Base-by-base conservation (phyloP, 805 yeast genomes). In the Saccharomycodes ludwigii region DNA sequence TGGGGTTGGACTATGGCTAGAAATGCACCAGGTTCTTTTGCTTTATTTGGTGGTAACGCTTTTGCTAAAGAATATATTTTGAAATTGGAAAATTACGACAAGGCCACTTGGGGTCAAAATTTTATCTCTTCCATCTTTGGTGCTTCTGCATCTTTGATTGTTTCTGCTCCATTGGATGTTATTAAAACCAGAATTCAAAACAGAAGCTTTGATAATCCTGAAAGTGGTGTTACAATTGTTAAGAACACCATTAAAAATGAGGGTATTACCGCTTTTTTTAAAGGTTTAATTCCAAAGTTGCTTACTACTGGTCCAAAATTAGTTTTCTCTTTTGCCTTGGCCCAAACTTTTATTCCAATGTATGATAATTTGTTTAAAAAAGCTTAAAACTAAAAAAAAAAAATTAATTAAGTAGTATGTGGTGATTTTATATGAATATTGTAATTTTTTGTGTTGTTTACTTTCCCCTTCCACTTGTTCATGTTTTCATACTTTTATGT, bases 1-100 rank as follows among this genome's bases (percentile, higher is more conserved):
- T 86, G 96, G 94, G 97, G 96, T 37, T 91, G 99, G 99, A 91
- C 99, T 38, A 94, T 94, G 46, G 99, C 99, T 27, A 79, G 99
- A 72, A 91, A 91, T 56, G 96, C 97, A 2, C 99, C 99, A 23
- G 99, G 99, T 38, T 84, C 95, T 2, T 91, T 91, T 53, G 95
- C 97, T 12, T 66, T 91, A 36, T 91, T 91, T 46, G 99, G 99
- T 46, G 99, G 97, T 62, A 85, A 88, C 53, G 95, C 99, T 11
- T 91, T 91, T 55, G 97, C 98, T 39, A 91, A 91, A 64, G 99
- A 91, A 63, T 91, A 83, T 63, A 72, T 91, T 38, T 74, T 84
- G 47, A 86, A 86, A 11, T 68, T 91, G 48, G 52, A 66, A 44
- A 98, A 91, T 62, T 85, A 91, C 65, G 68, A 86, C 21, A 58